Evolutionary conservation across 805 yeast genomes (phyloP).

Genomic region (Cyberlindnera euphorbiiphila): DNA sequence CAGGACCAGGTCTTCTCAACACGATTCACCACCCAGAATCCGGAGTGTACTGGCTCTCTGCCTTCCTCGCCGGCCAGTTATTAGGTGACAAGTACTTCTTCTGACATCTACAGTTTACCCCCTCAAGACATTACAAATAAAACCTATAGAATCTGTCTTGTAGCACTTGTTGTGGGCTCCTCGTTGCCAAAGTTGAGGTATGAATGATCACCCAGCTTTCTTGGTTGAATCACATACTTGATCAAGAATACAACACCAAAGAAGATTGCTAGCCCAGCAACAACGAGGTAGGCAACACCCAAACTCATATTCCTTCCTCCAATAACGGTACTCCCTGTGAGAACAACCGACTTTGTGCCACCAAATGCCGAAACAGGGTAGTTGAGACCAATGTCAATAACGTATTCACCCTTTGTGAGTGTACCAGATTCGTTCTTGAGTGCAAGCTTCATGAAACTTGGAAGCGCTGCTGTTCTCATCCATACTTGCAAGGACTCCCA

Average conservation of each 20-base stretch:
- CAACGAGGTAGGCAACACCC: constrained; percentile 81
- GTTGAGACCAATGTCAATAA: constrained; percentile 62
- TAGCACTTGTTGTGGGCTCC: constrained; percentile 1
- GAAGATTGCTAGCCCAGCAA: constrained; percentile 70
- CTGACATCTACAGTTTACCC: too few relatives aligned
- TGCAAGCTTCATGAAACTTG: constrained; percentile 77
- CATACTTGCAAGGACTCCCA: constrained; percentile 92
- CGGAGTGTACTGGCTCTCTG: constrained; percentile 10
- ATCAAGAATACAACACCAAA: constrained; percentile 73
- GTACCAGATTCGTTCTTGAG: constrained; percentile 60
- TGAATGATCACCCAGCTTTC: constrained; percentile 78
- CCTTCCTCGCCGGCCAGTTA: constrained; percentile 17
- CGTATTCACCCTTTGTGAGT: constrained; percentile 64
- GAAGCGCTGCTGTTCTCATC: constrained; percentile 97
- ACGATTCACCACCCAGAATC: constrained; percentile 12
- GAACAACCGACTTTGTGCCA: constrained; percentile 80
- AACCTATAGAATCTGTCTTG: constrained; percentile 23
- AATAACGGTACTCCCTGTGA: constrained; percentile 76
- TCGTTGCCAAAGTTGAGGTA: constrained; percentile 43
- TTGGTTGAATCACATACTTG: constrained; percentile 81
- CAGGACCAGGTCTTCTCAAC: constrained; percentile 46
- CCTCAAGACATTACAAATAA: background rate
- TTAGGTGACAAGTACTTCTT: too few relatives aligned
- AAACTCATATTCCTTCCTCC: constrained; percentile 87
- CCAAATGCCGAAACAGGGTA: constrained; percentile 82